Evolutionary conservation across 148 eudicot species (phyloP).

Genomic region (Beta vulgaris): DNA sequence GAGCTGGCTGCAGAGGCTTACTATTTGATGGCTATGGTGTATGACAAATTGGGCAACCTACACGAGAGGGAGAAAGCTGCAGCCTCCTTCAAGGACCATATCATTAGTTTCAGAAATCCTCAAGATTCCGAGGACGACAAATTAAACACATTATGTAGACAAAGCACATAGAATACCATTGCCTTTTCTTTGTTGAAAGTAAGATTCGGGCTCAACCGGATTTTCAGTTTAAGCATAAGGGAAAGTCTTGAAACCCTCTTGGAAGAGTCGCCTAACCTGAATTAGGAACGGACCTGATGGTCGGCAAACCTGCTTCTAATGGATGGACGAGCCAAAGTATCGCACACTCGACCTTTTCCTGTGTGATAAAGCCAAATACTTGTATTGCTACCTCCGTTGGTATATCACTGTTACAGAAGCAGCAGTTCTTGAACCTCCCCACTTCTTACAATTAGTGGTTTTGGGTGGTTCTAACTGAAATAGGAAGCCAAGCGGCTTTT

Average conservation of each 20-base stretch:
- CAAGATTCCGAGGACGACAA: slow-evolving; percentile 36
- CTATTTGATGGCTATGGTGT: slow-evolving; percentile 76
- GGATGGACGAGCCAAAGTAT: neutral
- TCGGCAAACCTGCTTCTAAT: neutral
- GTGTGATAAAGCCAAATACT: neutral
- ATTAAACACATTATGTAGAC: slow-evolving; percentile 26
- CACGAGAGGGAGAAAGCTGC: slow-evolving; percentile 76
- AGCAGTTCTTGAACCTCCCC: neutral
- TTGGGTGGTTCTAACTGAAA: neutral
- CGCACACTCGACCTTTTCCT: neutral
- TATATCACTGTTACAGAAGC: slow-evolving; percentile 1
- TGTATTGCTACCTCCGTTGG: neutral
- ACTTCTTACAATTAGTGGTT: neutral
- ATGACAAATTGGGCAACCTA: slow-evolving; percentile 55
- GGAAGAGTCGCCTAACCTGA: too few relatives aligned
- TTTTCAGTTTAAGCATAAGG: too few relatives aligned
- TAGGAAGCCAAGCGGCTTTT: neutral
- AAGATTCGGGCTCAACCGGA: too few relatives aligned
- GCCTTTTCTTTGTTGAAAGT: neutral
- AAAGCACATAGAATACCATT: neutral
- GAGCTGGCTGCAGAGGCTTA: slow-evolving; percentile 88
- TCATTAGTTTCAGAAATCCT: slow-evolving; percentile 54
- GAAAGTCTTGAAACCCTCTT: too few relatives aligned
- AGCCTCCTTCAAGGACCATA: slow-evolving; percentile 64
- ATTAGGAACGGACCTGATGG: neutral